phyloP scores from a whole-genome alignment of 2,329 filamentous ascomycete genomes.

The Aspergillus latus region DNA sequence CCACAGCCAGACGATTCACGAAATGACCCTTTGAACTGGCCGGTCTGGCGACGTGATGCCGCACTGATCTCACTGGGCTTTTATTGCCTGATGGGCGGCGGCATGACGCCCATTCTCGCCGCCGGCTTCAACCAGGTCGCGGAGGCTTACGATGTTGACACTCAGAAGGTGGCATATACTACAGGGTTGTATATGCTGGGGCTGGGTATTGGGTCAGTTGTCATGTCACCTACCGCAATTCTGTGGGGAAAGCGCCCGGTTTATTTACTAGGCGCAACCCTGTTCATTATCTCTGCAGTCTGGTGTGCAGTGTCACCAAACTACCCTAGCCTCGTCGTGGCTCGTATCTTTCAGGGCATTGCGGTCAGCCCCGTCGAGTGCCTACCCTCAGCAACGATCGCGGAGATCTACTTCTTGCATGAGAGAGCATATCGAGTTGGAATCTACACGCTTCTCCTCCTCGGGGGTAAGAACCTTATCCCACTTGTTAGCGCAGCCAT shows the following conservation, averaged over 20 bases:
- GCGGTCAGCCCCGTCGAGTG: constrained; percentile 90
- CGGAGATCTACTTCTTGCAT: constrained; percentile 94
- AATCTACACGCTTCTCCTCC: constrained; percentile 83
- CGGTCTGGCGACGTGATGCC: constrained; percentile 72
- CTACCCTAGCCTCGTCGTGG: constrained; percentile 75
- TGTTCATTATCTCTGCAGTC: constrained; percentile 74
- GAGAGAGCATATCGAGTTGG: constrained; percentile 90
- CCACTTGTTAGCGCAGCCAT: constrained; percentile 84
- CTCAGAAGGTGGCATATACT: constrained; percentile 76
- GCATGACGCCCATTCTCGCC: constrained; percentile 85
- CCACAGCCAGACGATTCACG: constrained; percentile 87
- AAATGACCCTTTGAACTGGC: constrained; percentile 95
- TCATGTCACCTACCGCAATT: constrained; percentile 88
- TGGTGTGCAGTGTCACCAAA: constrained; percentile 86
- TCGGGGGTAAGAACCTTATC: constrained; percentile 88
- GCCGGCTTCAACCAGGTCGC: constrained; percentile 86
- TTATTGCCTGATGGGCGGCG: constrained; percentile 90
- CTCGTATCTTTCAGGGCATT: constrained; percentile 82
- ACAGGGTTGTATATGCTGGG: constrained; percentile 95
- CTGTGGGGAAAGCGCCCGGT: constrained; percentile 87
- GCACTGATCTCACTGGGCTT: constrained; percentile 81
- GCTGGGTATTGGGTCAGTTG: constrained; percentile 76
- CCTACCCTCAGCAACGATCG: constrained; percentile 87
- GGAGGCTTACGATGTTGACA: constrained; percentile 62
- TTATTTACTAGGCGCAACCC: constrained; percentile 72